A percentile compares a stretch with the other conserved stretches of the same genome.
Conservation (phyloP, 768 basidiomycete genomes). For the Pleurotus cornucopiae region DNA sequence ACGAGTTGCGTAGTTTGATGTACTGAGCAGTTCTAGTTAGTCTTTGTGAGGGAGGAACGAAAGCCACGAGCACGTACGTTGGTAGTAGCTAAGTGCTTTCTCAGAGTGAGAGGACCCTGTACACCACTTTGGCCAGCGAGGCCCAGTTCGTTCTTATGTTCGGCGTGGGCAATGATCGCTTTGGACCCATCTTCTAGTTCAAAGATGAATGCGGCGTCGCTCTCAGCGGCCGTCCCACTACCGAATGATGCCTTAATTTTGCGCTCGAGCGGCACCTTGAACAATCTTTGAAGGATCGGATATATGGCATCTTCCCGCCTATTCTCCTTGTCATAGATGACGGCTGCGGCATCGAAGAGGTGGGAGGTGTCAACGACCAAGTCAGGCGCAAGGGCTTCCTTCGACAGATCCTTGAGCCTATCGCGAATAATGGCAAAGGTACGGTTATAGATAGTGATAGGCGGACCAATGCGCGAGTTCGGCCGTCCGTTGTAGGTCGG, state of each 20-base stretch:
- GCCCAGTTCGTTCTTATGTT: neutral
- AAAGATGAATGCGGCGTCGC: neutral
- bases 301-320: neutral
- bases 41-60: neutral
- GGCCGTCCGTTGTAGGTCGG: neutral
- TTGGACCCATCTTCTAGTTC: neutral
- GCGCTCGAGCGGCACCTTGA: neutral
- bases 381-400: neutral
- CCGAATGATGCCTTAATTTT: neutral
- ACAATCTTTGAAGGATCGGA: neutral
- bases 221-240: neutral
- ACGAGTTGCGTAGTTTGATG: neutral
- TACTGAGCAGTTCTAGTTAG: neutral
- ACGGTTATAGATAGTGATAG: neutral
- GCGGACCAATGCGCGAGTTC: neutral
- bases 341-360: neutral
- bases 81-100: neutral
- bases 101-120: neutral
- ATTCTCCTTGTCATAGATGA: neutral
- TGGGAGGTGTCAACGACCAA: neutral
- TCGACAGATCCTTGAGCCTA: neutral
- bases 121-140: neutral
- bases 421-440: neutral
- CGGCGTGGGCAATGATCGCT: neutral
- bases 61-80: neutral